These are phyloP conservation scores for Cynanchum wilfordii DNA, from an alignment of 257 asterid species.

Conservation along the genomic window DNA sequence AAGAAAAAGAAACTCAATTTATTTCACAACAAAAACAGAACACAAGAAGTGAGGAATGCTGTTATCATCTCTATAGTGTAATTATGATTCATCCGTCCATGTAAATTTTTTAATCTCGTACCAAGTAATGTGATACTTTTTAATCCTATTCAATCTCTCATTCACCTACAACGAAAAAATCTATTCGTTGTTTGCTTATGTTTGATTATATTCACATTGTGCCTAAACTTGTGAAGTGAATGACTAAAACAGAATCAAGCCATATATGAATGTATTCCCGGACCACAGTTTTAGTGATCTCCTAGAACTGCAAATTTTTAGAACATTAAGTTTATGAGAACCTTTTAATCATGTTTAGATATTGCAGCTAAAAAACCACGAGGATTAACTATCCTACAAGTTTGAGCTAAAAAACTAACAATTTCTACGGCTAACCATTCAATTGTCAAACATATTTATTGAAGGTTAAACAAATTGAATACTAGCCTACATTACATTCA, in stretches of 20 bases:
- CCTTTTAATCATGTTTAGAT: neutral
- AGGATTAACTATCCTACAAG: neutral
- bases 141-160: neutral
- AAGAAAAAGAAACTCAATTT: slow-evolving; percentile 3
- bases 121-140: neutral
- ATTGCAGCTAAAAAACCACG: neutral
- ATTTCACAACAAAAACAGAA: slow-evolving; percentile 4
- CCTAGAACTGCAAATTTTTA: neutral
- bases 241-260: neutral
- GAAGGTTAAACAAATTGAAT: neutral
- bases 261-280: neutral
- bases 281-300: neutral
- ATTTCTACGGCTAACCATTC: neutral
- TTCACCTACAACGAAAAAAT: neutral
- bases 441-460: neutral
- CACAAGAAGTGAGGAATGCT: neutral
- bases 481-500: neutral
- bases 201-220: neutral
- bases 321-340: neutral
- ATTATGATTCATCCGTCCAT: slow-evolving; percentile 18
- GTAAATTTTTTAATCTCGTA: slow-evolving; percentile 2
- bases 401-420: neutral
- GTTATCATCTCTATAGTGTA: slow-evolving; percentile 22
- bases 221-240: neutral
- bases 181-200: slow-evolving; percentile 1